phyloP scores from a whole-genome alignment of 2,329 filamentous ascomycete genomes.

The Penicillium glabrum region DNA sequence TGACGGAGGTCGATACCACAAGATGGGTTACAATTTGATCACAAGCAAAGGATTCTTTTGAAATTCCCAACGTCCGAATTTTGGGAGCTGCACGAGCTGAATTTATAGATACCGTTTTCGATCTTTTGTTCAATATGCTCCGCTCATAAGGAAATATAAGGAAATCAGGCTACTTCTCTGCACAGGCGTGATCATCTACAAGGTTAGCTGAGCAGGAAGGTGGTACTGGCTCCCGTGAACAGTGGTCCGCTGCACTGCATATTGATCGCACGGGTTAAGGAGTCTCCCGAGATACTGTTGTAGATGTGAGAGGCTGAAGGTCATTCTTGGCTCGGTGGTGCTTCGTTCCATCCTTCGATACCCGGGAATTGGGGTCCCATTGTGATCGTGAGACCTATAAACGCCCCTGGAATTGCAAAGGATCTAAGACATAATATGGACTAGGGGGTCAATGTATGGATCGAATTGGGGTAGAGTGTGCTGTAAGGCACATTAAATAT shows the following conservation, averaged over 20 bases:
- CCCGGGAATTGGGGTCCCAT: not conserved
- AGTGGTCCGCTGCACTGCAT: not conserved
- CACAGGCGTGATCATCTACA: not conserved
- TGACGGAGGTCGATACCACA: not conserved
- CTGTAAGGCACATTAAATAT: not conserved
- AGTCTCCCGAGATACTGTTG: not conserved
- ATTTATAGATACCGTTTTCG: not conserved
- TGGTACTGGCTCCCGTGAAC: not conserved
- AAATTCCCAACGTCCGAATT: not conserved
- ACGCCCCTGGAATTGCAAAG: not conserved
- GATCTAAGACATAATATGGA: too few species aligned
- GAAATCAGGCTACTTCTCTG: not conserved
- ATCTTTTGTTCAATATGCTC: not conserved
- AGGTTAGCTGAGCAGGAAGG: not conserved
- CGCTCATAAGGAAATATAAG: not conserved
- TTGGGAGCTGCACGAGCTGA: not conserved
- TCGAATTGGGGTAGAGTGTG: not conserved
- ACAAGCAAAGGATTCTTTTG: not conserved
- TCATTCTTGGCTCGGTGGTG: not conserved
- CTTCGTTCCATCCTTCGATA: not conserved
- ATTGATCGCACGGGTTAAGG: not conserved
- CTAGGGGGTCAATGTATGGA: too few species aligned
- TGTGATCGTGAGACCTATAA: not conserved
- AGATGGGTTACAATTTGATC: not conserved
- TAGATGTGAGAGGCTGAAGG: not conserved